phyloP scores from a whole-genome alignment of 345 rosid species.

The Mallotus nudiflorus region DNA sequence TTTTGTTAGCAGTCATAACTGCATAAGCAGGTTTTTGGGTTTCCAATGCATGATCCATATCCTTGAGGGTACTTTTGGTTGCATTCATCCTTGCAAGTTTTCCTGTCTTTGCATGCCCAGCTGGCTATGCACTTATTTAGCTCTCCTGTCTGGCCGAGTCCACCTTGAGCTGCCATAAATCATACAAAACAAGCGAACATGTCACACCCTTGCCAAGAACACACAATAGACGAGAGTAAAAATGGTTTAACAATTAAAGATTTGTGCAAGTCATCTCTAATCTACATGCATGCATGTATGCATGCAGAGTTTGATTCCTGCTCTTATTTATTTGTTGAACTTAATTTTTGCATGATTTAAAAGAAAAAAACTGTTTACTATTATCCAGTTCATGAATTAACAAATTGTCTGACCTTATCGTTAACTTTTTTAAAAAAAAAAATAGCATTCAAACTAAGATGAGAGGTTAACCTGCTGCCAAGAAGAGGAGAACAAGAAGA shows the following conservation, averaged over 20 bases:
- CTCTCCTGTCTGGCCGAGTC: neutral
- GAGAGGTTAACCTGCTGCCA: conserved; percentile 9
- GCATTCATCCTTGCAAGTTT: conserved; percentile 11
- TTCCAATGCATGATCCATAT: conserved; percentile 9
- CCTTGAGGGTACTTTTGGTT: neutral
- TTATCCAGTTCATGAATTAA: too few relatives aligned
- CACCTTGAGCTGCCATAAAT: conserved; percentile 7
- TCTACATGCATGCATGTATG: neutral
- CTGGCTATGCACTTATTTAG: neutral
- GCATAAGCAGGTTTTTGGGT: conserved; percentile 10
- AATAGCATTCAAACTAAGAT: too few relatives aligned
- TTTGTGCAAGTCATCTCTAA: too few relatives aligned
- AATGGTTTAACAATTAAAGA: too few relatives aligned
- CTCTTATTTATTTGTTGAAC: too few relatives aligned
- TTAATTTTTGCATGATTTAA: too few relatives aligned
- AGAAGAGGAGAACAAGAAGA: conserved; percentile 5
- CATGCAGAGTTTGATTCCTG: too few relatives aligned
- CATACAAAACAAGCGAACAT: neutral
- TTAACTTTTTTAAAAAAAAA: too few relatives aligned
- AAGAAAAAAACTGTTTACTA: too few relatives aligned
- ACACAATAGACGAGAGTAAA: too few relatives aligned
- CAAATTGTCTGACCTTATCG: too few relatives aligned
- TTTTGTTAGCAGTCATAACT: neutral
- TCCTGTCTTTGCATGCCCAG: conserved; percentile 4
- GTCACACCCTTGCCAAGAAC: neutral